Conservation (phyloP, 2,329 filamentous ascomycete species). For the Colletotrichum nymphaeae region DNA sequence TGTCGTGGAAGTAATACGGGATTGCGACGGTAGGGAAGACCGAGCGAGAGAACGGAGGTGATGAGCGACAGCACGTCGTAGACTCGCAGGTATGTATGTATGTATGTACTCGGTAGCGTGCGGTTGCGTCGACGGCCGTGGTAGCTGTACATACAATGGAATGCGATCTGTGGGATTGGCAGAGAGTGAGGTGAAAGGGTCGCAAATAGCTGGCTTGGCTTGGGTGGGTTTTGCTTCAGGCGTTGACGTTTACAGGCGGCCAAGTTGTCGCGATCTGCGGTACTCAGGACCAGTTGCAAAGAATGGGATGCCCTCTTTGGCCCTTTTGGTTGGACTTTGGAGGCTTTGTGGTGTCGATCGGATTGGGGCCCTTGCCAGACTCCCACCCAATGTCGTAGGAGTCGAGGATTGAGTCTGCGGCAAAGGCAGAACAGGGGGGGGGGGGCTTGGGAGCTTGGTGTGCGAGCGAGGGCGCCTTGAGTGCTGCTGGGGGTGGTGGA, state of each 20-base stretch:
- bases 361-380: not conserved
- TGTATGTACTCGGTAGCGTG: not conserved
- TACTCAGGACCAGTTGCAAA: constrained; percentile 9
- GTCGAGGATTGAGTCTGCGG: not conserved
- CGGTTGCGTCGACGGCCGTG: constrained; percentile 28
- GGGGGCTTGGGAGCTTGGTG: constrained; percentile 9
- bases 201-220: constrained; percentile 26
- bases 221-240: constrained; percentile 26
- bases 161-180: not conserved
- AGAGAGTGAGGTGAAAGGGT: not conserved
- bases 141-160: constrained; percentile 6
- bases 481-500: constrained; percentile 9
- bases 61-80: no score
- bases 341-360: constrained; percentile 20
- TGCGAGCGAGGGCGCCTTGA: not conserved
- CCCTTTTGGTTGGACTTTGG: not conserved
- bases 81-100: no score
- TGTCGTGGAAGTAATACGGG: constrained; percentile 35
- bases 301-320: not conserved
- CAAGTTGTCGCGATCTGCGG: constrained; percentile 28
- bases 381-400: not conserved
- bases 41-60: not conserved
- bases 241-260: constrained; percentile 28
- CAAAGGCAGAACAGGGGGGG: constrained; percentile 15
- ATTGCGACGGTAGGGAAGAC: constrained; percentile 22